These are phyloP conservation scores for Hebeloma cylindrosporum DNA, from an alignment of 768 basidiomycete genomes.

Conservation along the genomic window DNA sequence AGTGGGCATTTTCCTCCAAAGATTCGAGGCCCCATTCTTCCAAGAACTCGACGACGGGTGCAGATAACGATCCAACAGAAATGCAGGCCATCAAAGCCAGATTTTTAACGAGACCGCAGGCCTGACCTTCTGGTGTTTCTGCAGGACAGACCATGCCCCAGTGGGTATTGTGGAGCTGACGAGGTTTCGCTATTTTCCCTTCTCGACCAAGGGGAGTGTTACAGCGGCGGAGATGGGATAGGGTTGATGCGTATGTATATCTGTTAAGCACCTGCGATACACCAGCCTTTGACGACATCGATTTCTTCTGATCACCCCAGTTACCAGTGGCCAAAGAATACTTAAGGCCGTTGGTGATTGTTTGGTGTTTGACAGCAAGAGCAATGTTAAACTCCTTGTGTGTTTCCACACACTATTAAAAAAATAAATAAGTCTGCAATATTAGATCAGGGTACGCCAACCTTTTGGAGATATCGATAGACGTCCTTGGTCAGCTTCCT, in stretches of 20 bases:
- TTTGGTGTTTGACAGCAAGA: conserved; percentile 92
- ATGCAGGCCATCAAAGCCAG: conserved; percentile 97
- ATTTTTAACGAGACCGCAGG: conserved; percentile 99
- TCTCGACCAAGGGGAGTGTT: conserved; percentile 98
- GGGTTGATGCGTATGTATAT: conserved; percentile 97
- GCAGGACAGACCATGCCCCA: conserved; percentile 99
- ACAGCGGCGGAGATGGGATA: conserved; percentile 96
- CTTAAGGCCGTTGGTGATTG: conserved; percentile 96
- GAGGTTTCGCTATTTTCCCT: conserved; percentile 98
- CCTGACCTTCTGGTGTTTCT: conserved; percentile 99
- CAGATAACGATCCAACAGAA: conserved; percentile 94
- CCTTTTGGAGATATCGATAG: conserved; percentile 96
- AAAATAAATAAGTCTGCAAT: conserved; percentile 1
- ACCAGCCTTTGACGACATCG: conserved; percentile 96
- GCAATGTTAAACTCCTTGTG: conserved; percentile 93
- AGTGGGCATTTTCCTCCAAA: conserved; percentile 89
- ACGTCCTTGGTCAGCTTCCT: conserved; percentile 96
- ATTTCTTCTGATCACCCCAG: conserved; percentile 99
- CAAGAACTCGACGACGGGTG: conserved; percentile 96
- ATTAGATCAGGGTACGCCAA: conserved; percentile 31
- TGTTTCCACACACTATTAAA: conserved; percentile 85
- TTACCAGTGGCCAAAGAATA: conserved; percentile 98
- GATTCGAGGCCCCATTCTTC: conserved; percentile 98
- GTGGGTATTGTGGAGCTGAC: conserved; percentile 98
- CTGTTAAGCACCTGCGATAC: conserved; percentile 98